These are phyloP conservation scores for Pouteria glomerata DNA, from an alignment of 148 eudicot species.

Conservation along the genomic window DNA sequence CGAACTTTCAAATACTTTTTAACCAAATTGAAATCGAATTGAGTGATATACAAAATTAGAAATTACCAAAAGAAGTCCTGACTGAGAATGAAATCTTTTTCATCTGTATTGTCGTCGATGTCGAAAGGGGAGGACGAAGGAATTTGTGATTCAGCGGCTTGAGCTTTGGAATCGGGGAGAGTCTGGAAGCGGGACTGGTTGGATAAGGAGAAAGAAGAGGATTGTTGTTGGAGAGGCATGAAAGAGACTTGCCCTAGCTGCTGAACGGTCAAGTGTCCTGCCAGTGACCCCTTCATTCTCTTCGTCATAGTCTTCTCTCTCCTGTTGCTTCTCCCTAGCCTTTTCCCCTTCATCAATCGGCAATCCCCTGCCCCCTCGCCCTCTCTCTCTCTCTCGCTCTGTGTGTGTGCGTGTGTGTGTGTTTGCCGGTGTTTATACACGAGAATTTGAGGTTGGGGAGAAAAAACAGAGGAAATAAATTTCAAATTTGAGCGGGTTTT, in stretches of 20 bases:
- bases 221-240: constrained; percentile 14
- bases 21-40: too few species aligned
- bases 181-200: constrained; percentile 26
- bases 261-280: constrained; percentile 34
- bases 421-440: too few species aligned
- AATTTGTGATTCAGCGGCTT: constrained; percentile 5
- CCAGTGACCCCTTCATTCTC: constrained; percentile 26
- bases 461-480: neutral
- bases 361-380: neutral
- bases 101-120: constrained; percentile 28
- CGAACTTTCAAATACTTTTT: too few species aligned
- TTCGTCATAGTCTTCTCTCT: constrained; percentile 18
- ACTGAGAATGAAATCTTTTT: constrained; percentile 67
- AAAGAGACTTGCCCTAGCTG: constrained; percentile 38
- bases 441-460: neutral
- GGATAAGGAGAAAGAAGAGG: neutral
- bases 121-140: constrained; percentile 22
- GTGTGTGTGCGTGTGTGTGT: too few species aligned
- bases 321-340: constrained; percentile 25
- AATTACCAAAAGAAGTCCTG: constrained; percentile 91
- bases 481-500: neutral
- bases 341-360: constrained; percentile 27
- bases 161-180: constrained; percentile 27
- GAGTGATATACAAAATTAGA: neutral
- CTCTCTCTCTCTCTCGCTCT: constrained; percentile 5